Conservation (phyloP, 2,329 filamentous ascomycete species). For the Pyrenophora tritici-repentis region DNA sequence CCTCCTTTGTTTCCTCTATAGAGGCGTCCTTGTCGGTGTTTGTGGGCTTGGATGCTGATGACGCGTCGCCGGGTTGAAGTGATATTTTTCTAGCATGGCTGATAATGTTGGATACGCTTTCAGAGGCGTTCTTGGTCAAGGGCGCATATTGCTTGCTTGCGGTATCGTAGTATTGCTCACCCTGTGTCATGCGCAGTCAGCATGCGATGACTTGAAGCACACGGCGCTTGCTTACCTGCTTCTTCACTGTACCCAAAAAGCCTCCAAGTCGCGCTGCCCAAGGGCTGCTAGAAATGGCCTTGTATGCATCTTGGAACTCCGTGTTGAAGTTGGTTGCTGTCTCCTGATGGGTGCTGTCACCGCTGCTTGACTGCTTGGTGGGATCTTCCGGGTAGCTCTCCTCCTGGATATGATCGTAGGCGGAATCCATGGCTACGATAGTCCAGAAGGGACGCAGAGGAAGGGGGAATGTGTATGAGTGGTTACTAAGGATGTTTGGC, state of each 20-base stretch:
- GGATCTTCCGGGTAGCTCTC: constrained; percentile 64
- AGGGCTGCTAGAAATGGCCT: constrained; percentile 85
- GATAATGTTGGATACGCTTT: constrained; percentile 76
- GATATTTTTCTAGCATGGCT: constrained; percentile 76
- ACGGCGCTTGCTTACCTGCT: constrained; percentile 66
- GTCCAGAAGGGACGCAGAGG: constrained; percentile 3
- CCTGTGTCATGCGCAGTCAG: constrained; percentile 53
- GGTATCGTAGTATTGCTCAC: constrained; percentile 85
- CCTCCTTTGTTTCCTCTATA: constrained; percentile 18
- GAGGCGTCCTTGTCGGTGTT: constrained; percentile 21
- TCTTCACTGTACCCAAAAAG: constrained; percentile 88
- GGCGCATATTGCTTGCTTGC: constrained; percentile 79
- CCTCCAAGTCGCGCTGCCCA: constrained; percentile 91
- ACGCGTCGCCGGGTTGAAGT: constrained; percentile 48
- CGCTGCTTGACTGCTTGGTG: constrained; percentile 55
- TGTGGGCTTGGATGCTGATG: constrained; percentile 24
- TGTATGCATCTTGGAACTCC: constrained; percentile 94
- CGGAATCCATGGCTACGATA: constrained; percentile 75
- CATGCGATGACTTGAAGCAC: background rate
- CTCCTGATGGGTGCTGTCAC: constrained; percentile 45
- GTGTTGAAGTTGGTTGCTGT: constrained; percentile 68
- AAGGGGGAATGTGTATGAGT: background rate
- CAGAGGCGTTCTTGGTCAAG: constrained; percentile 79
- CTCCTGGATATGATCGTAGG: constrained; percentile 96
- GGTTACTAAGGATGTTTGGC: constrained; percentile 13